Evolutionary conservation across 192 early-diverging fungal species (phyloP), one percentile per base, ranked within the genome.

Genomic region (Coemansia reversa): DNA sequence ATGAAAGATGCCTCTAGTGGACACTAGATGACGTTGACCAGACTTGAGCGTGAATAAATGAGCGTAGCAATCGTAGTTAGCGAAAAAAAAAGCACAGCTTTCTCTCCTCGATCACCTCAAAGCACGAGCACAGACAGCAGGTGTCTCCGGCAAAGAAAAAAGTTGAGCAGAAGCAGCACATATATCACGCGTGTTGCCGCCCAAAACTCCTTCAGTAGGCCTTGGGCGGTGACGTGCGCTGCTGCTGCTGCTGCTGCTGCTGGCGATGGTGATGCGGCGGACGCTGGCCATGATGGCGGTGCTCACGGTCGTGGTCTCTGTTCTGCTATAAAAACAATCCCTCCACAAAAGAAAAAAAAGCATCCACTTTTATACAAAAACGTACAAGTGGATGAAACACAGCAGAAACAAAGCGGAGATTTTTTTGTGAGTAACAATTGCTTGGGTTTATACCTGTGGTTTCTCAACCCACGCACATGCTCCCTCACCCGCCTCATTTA

Each of bases 211-310:
- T 18, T 51, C 30, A 57, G 19, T 42, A 70, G 11, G 68, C 68
- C 62, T 59, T 70, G 55, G 61, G 45, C 27, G 68, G 67, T 55
- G 67, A 54, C 28, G 50, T 33, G 27, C 42, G 64, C 33, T 58
- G 66, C 28, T 69, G 52, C 7, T 63, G 57, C 53, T n/a, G n/a
- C n/a, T n/a, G n/a, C n/a, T n/a, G n/a, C n/a, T n/a, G n/a, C n/a
- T n/a, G n/a, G n/a, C 56, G 61, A 19, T 35, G 56, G 28, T 51
- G 72, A 2, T 58, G 49, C 4, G 23, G 59, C 2, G 24, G 61
- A 22, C 16, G 51, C 18, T 24, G 58, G 57, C 53, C 29, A 52
- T 60, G 65, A 33, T 54, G 56, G 58, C 55, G 27, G 33, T 39
- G 48, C 16, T 62, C 55, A 3, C 49, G 61, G 39, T 70, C 48